phyloP scores from a whole-genome alignment of 2,329 filamentous ascomycete species.

The Fusarium piperis region DNA sequence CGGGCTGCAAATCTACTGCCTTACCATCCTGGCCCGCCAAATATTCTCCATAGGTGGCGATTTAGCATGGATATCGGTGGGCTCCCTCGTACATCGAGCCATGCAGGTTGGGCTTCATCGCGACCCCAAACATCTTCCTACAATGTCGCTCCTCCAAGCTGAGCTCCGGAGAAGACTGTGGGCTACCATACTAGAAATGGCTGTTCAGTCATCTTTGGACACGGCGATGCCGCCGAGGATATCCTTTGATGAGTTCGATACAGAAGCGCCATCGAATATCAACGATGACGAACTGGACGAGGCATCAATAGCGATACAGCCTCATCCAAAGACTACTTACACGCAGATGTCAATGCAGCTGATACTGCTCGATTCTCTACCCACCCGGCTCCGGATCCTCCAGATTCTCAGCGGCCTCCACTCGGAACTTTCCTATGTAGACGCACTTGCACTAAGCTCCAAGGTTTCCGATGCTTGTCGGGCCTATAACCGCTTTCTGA shows the following conservation, averaged over 20 bases:
- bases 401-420: slow-evolving; percentile 48
- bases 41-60: slow-evolving; percentile 54
- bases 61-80: slow-evolving; percentile 53
- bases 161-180: slow-evolving; percentile 55
- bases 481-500: slow-evolving; percentile 32
- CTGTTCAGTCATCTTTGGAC: slow-evolving; percentile 51
- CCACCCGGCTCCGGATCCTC: slow-evolving; percentile 48
- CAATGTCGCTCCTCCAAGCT: slow-evolving; percentile 47
- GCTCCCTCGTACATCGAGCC: slow-evolving; percentile 52
- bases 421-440: slow-evolving; percentile 47
- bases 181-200: slow-evolving; percentile 55
- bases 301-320: neutral
- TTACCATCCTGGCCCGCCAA: slow-evolving; percentile 52
- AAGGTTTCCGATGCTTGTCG: slow-evolving; percentile 45
- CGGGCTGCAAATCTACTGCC: slow-evolving; percentile 53
- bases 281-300: slow-evolving; percentile 39
- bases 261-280: slow-evolving; percentile 48
- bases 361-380: slow-evolving; percentile 48
- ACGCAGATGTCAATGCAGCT: slow-evolving; percentile 51
- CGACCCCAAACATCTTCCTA: slow-evolving; percentile 51
- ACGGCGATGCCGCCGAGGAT: slow-evolving; percentile 52
- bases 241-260: slow-evolving; percentile 53
- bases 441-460: slow-evolving; percentile 47
- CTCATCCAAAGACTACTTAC: neutral
- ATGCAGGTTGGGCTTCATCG: slow-evolving; percentile 58